phyloP scores from a whole-genome alignment of 306 rosid genomes.

The Vigna hirtella region DNA sequence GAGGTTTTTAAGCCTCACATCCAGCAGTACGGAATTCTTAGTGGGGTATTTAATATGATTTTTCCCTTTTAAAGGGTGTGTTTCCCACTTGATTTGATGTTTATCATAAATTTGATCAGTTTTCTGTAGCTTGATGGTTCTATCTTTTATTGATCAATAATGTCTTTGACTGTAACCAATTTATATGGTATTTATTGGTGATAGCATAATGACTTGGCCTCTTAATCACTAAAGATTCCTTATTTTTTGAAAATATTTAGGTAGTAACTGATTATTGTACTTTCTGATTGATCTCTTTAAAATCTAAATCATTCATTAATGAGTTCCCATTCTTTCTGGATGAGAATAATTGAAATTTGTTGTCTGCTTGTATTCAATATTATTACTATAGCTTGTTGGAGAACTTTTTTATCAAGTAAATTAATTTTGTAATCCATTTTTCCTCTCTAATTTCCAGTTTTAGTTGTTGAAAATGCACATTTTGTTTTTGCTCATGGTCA shows the following conservation, averaged over 20 bases:
- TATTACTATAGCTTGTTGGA: not conserved
- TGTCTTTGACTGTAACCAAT: slow-evolving; percentile 3
- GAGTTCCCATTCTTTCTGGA: slow-evolving; percentile 9
- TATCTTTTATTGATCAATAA: slow-evolving; percentile 20
- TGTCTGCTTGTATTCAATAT: slow-evolving; percentile 11
- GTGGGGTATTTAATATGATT: too few species aligned
- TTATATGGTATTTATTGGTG: slow-evolving; percentile 25
- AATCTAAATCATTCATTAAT: slow-evolving; percentile 17
- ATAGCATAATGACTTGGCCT: slow-evolving; percentile 6
- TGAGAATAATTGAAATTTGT: slow-evolving; percentile 24
- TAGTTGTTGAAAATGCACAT: slow-evolving; percentile 20
- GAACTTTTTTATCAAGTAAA: not conserved
- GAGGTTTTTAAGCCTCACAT: too few species aligned
- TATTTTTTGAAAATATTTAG: not conserved
- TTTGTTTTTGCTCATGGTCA: not conserved
- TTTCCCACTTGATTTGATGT: too few species aligned
- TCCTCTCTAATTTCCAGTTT: slow-evolving; percentile 9
- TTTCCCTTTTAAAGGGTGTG: too few species aligned
- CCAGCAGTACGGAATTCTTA: too few species aligned
- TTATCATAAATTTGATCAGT: not conserved
- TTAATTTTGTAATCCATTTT: slow-evolving; percentile 6
- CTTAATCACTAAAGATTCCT: not conserved
- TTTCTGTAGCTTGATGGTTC: slow-evolving; percentile 22
- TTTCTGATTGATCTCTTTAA: slow-evolving; percentile 12
- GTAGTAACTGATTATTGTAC: slow-evolving; percentile 30